Evolutionary conservation across 805 yeast genomes (phyloP).

Genomic region (Jamesozyma lodderae): DNA sequence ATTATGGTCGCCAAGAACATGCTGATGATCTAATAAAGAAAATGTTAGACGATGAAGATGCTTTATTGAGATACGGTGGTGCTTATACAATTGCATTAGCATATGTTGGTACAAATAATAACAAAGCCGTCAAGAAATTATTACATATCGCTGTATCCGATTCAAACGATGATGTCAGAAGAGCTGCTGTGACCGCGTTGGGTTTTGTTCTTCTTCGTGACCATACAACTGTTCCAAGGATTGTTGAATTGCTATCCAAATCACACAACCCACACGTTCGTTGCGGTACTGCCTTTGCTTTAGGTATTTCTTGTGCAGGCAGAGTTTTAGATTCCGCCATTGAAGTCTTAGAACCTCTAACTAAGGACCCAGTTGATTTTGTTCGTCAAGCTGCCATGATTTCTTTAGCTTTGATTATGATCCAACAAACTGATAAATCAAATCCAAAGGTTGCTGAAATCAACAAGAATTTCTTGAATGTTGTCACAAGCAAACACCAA

Average conservation of each 20-base stretch:
- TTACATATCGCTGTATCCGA: conserved; percentile 94
- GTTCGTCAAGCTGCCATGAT: conserved; percentile 97
- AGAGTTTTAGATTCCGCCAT: conserved; percentile 81
- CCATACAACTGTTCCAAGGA: conserved; percentile 87
- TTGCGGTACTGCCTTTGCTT: conserved; percentile 95
- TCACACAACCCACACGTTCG: conserved; percentile 97
- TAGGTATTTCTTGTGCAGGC: conserved; percentile 96
- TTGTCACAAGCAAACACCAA: conserved; percentile 82
- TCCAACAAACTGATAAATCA: conserved; percentile 77
- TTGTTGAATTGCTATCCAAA: conserved; percentile 85
- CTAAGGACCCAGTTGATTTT: conserved; percentile 90
- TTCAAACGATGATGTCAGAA: conserved; percentile 90
- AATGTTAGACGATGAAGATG: conserved; percentile 64
- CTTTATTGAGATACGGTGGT: conserved; percentile 90
- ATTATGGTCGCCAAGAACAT: conserved; percentile 75
- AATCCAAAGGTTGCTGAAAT: conserved; percentile 72
- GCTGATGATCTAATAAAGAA: conserved; percentile 63
- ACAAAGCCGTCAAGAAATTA: conserved; percentile 73
- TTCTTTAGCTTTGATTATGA: conserved; percentile 82
- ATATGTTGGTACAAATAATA: conserved; percentile 92
- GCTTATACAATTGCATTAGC: conserved; percentile 91
- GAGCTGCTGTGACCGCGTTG: conserved; percentile 86
- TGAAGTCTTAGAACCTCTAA: conserved; percentile 84
- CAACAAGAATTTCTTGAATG: conserved; percentile 63
- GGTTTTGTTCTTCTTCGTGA: conserved; percentile 89